Percentiles rank a stretch among this genome's conserved stretches.
These are phyloP conservation scores for Avena insularis DNA, from an alignment of 176 grass and related monocot genomes.

Conservation along the genomic window DNA sequence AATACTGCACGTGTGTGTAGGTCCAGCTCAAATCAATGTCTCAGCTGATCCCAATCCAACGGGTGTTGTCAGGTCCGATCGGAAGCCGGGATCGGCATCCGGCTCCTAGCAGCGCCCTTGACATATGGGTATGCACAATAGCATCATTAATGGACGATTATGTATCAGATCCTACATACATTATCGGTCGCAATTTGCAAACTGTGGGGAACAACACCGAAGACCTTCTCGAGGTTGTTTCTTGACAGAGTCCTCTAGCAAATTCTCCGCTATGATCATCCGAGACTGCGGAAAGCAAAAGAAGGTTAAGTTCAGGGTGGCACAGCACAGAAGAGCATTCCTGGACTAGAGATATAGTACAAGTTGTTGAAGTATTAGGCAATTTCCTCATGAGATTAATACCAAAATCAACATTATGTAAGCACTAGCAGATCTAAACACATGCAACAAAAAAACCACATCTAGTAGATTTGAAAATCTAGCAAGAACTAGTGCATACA, in stretches of 20 bases:
- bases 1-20: too few relatives aligned
- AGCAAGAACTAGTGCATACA: too few relatives aligned
- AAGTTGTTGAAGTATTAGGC: too few relatives aligned
- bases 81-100: too few relatives aligned
- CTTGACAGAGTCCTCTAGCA: constrained; percentile 67
- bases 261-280: constrained; percentile 76
- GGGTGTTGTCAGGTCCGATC: too few relatives aligned
- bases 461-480: too few relatives aligned
- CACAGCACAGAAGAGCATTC: not conserved
- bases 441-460: too few relatives aligned
- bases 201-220: constrained; percentile 34
- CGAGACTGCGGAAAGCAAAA: constrained; percentile 49
- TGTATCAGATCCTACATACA: not conserved
- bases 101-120: not conserved
- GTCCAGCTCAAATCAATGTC: too few relatives aligned
- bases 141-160: constrained; percentile 17
- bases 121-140: not conserved
- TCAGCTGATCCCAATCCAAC: too few relatives aligned
- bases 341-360: not conserved
- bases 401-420: too few relatives aligned
- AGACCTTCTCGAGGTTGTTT: constrained; percentile 72
- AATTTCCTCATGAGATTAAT: too few relatives aligned
- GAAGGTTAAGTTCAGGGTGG: not conserved
- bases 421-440: too few relatives aligned
- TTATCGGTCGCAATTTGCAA: not conserved